Evolutionary conservation across 2,329 filamentous ascomycete genomes (phyloP).

Genomic region (Colletotrichum sp.): DNA sequence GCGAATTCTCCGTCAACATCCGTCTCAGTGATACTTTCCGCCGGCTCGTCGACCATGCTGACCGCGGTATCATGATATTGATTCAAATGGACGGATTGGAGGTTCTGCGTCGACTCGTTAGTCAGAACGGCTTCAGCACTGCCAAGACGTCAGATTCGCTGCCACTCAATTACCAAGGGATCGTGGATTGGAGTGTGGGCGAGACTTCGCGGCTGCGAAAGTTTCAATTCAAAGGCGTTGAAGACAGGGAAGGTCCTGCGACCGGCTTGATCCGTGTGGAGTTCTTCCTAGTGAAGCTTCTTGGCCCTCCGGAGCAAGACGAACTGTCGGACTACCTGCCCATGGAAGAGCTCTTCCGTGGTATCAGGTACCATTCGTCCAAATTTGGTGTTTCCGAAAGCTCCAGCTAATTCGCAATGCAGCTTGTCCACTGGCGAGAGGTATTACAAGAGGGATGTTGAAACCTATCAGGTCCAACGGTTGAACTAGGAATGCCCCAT

Average conservation of each 20-base stretch:
- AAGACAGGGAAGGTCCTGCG: neutral
- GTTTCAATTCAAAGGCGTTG: neutral
- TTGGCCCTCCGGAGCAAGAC: neutral
- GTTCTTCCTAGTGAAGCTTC: neutral
- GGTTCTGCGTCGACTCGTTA: neutral
- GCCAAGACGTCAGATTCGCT: neutral
- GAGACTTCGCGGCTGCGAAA: neutral
- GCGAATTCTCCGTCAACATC: neutral
- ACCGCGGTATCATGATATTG: neutral
- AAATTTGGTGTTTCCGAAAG: too few relatives aligned
- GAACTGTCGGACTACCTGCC: neutral
- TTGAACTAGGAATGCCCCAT: neutral
- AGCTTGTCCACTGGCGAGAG: neutral
- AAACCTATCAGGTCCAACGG: neutral
- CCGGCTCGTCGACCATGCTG: neutral
- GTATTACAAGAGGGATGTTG: neutral
- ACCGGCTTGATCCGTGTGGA: neutral
- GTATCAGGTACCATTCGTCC: neutral
- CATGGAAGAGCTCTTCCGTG: neutral
- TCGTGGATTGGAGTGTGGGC: neutral
- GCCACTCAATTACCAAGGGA: neutral
- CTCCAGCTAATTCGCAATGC: neutral
- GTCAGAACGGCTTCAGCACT: neutral
- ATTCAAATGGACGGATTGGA: neutral
- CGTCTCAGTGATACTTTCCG: neutral